These are phyloP conservation scores for Bisporella sp. DNA, from an alignment of 2,329 filamentous ascomycete species.

Conservation along the genomic window DNA sequence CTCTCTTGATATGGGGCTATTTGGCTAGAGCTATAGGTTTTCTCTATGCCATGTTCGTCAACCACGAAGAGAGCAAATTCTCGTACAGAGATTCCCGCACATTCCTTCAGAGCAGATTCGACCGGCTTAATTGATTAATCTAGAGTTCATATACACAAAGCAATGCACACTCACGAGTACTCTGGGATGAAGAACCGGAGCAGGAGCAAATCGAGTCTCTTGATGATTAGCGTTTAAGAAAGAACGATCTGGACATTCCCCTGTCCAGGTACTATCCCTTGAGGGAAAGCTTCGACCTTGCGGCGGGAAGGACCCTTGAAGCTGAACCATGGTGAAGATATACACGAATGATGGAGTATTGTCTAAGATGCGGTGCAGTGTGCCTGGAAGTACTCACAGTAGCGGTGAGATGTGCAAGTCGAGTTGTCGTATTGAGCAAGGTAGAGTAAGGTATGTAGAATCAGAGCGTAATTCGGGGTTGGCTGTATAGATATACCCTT, in stretches of 20 bases:
- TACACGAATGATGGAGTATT: neutral
- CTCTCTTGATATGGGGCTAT: conserved; percentile 13
- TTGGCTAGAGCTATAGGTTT: conserved; percentile 16
- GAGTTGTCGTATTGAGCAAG: conserved; percentile 27
- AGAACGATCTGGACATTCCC: conserved; percentile 9
- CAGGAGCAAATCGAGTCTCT: conserved; percentile 8
- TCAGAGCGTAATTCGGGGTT: too few relatives aligned
- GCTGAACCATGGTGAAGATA: conserved; percentile 21
- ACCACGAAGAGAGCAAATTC: conserved; percentile 16
- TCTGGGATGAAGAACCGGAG: conserved; percentile 6
- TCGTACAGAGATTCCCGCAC: conserved; percentile 15
- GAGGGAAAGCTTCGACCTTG: conserved; percentile 13
- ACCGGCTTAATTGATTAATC: conserved; percentile 13
- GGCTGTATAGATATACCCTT: too few relatives aligned
- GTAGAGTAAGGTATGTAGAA: neutral
- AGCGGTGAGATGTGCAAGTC: conserved; percentile 20
- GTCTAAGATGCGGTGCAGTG: neutral
- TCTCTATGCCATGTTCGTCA: conserved; percentile 18
- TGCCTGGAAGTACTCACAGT: conserved; percentile 3
- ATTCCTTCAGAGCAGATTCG: conserved; percentile 18
- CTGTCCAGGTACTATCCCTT: conserved; percentile 13
- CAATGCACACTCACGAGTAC: conserved; percentile 7
- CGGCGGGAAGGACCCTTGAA: conserved; percentile 5
- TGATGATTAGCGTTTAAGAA: conserved; percentile 13
- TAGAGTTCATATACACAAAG: neutral